Conservation (phyloP, 768 basidiomycete genomes). For the Leccinum imitatum region DNA sequence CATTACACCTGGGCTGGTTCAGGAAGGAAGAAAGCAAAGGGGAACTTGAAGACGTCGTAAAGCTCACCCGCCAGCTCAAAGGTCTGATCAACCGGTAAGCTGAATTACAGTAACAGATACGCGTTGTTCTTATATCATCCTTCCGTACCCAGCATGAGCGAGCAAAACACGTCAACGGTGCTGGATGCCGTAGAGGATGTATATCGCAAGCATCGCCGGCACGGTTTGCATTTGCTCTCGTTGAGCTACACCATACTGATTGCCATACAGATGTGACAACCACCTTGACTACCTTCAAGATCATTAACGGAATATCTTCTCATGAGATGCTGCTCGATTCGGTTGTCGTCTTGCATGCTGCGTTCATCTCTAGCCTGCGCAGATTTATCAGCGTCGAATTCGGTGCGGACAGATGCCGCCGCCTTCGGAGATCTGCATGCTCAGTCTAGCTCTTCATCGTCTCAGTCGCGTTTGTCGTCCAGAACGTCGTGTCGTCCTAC, state of each 20-base stretch:
- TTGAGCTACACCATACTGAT: constrained; percentile 9
- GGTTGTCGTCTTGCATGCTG: constrained; percentile 85
- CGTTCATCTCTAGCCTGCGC: constrained; percentile 78
- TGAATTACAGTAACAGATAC: background rate
- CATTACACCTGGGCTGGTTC: constrained; percentile 68
- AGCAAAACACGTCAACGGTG: constrained; percentile 81
- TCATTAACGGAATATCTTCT: constrained; percentile 76
- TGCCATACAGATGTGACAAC: constrained; percentile 70
- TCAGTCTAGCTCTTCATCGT: background rate
- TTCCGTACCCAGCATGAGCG: constrained; percentile 66
- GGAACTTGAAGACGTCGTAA: constrained; percentile 46
- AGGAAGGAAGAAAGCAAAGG: constrained; percentile 44
- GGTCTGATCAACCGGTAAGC: constrained; percentile 83
- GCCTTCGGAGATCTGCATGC: background rate
- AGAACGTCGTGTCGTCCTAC: constrained; percentile 66
- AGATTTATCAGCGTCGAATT: constrained; percentile 85
- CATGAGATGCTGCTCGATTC: constrained; percentile 84
- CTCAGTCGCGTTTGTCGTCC: constrained; percentile 80
- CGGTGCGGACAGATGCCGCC: constrained; percentile 53
- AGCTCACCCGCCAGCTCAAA: constrained; percentile 75
- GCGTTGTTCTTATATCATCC: constrained; percentile 1
- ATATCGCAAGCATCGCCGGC: constrained; percentile 73
- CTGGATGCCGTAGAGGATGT: constrained; percentile 70
- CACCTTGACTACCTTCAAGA: constrained; percentile 68
- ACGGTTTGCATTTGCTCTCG: constrained; percentile 50